Percentiles rank a stretch among this genome's conserved stretches.
Evolutionary conservation across 768 basidiomycete species (phyloP).

Genomic region (Mycena belliarum): DNA sequence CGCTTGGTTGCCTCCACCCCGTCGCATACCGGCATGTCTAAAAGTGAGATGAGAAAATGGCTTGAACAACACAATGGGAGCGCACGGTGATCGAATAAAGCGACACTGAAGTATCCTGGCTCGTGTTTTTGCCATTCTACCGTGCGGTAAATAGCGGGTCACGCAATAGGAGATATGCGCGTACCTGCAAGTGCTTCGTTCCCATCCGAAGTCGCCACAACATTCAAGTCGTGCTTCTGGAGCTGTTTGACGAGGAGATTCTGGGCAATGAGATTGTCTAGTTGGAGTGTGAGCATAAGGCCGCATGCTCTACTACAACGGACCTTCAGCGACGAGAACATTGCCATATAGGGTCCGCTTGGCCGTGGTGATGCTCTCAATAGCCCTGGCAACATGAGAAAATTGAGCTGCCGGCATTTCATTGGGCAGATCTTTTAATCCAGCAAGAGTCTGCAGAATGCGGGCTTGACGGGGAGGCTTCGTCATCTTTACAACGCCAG

Average conservation of each 20-base stretch:
- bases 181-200: slow-evolving; percentile 64
- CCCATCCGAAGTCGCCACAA: slow-evolving; percentile 65
- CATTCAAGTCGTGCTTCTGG: slow-evolving; percentile 58
- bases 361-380: slow-evolving; percentile 47
- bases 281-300: not conserved
- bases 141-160: slow-evolving; percentile 1
- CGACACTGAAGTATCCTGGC: slow-evolving; percentile 69
- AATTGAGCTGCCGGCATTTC: slow-evolving; percentile 38
- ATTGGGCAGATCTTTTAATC: slow-evolving; percentile 54
- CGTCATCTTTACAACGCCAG: slow-evolving; percentile 66
- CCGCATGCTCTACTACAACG: slow-evolving; percentile 1
- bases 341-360: slow-evolving; percentile 64
- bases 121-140: slow-evolving; percentile 69
- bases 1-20: slow-evolving; percentile 75
- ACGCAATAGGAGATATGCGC: slow-evolving; percentile 12
- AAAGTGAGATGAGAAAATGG: not conserved
- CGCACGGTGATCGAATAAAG: slow-evolving; percentile 76
- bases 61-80: not conserved
- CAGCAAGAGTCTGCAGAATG: slow-evolving; percentile 62
- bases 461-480: slow-evolving; percentile 67
- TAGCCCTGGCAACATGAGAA: slow-evolving; percentile 40
- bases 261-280: slow-evolving; percentile 74
- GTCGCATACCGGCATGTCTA: slow-evolving; percentile 82
- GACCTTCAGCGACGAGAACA: slow-evolving; percentile 74
- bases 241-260: slow-evolving; percentile 68